Evolutionary conservation across 257 asterid genomes (phyloP), one percentile per base, ranked within the genome.

Genomic region (Ehretia macrophylla): DNA sequence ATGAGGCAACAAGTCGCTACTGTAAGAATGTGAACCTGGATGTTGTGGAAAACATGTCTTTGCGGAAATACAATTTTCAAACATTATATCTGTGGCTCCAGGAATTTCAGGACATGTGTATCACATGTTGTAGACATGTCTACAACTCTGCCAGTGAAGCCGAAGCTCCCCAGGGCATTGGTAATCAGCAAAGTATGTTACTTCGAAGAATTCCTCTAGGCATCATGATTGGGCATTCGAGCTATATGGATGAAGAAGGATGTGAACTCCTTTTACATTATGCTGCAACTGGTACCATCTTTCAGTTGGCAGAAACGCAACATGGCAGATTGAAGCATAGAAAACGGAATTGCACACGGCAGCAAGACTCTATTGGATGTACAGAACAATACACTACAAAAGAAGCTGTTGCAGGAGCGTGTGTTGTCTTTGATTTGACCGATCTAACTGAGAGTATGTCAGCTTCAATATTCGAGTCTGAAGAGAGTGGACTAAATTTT

Each of bases 201-300:
- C 67, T 83, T 51, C 66, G 92, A 70, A 81, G 71, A 75, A 80
- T 88, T 16, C 83, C 88, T 0, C 50, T 88, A 60, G 94, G 88
- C 68, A 77, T 83, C 68, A 62, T 88, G 72, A 70, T 88, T 46
- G 73, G 71, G 50, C 72, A 59, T 68, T 67, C 58, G 44, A 64
- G 69, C 68, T 72, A 53, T 75, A 59, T 81, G 68, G 74, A 57
- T 70, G 70, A 51, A 39, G 69, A 61, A 51, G 84, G 74, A 46
- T 81, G 88, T 68, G 83, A 83, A 14, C 52, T 80, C 74, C 76
- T 85, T 69, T 73, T 88, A 79, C 94, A 85, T 55, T 85, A 76
- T 64, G 85, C 90, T 73, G 83, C 87, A 45, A 80, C 75, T 45
- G 97, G 94, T 49, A 68, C 60, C n/a, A 50, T 77, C 46, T 56